Evolutionary conservation across 306 rosid species (phyloP), one percentile per base, ranked within the genome.

Genomic region (Erythrophleum fordii): DNA sequence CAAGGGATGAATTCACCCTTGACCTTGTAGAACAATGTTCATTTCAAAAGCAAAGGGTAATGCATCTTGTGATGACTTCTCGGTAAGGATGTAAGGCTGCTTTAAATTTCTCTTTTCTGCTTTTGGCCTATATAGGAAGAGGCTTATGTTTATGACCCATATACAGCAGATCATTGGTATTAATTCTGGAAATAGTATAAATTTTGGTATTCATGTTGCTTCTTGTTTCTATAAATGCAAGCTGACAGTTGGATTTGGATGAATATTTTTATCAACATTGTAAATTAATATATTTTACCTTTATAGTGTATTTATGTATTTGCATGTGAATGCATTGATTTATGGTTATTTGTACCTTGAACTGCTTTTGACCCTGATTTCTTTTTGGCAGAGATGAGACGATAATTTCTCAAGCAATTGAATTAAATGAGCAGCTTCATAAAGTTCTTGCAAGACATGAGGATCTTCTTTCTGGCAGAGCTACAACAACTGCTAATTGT

Each of bases 21-120:
- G 98, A 95, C 82, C 98, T 95, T 62, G 98, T 95, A 73, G 98
- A 95, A 83, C 98, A 95, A 59, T 92, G 98, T 83, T 91, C 97
- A 20, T 95, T 95, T 83, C 97, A 95, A 86, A 91, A 95, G 95
- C 97, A 95, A 83, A 90, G 85, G 77, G 90, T 95, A 73, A 91
- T 95, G 97, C 98, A 95, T 84, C 95, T 95, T 48, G 97, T 92
- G 78, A 89, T 95, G 95, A 62, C 97, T 84, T 95, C 97, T 84
- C 89, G 93, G 68, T 61, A 37, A 61, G 68, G 42, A 61, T 18
- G 97, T 91, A 90, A 85, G 94, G 81, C 90, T 78, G 34, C 86
- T 46, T 81, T 42, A 62, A 70, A 60, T 59, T 75, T 71, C 39
- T 75, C 68, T 61, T 49, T 37, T 71, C 83, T 73, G 44, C 53